Evolutionary conservation across 192 early-diverging fungal genomes (phyloP), one percentile per base, ranked within the genome.

Genomic region (Backusella liffmaniae): DNA sequence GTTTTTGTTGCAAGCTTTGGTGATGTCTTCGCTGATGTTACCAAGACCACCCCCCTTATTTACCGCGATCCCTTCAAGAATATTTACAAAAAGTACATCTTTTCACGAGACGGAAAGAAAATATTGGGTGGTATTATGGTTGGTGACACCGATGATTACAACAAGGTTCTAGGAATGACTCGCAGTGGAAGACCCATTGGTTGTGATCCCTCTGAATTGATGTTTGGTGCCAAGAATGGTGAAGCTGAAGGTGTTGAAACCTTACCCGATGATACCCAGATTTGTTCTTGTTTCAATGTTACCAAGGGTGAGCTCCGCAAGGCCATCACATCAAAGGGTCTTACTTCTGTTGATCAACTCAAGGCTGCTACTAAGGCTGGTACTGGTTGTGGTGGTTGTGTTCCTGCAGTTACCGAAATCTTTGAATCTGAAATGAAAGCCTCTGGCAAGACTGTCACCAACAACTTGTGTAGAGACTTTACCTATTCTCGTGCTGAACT

Each of bases 261-360:
- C 35, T 71, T 92, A n/a, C 84, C 86, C 39, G 89, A 93, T 59
- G 91, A 92, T 23, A 83, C 91, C 1, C 91, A 92, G 46, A 83
- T 92, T 42, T 92, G 91, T 76, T 93, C 91, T 35, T 92, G 91
- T 75, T 92, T 91, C 81, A 92, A 92, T 74, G 79, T 92, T 32
- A 86, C 87, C 49, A 92, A 92, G 77, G 88, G 85, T 29, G 80
- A 88, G 36, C 84, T 92, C 35, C 77, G 77, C 39, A 42, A 77
- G n/a, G 68, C 84, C n/a, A 72, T 92, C 87, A 15, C 89, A 88
- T 59, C 84, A 84, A 6, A 68, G 32, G 34, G 74, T 29, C 53
- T 73, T 32, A 26, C 29, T n/a, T 67, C 59, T 46, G 66, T 77
- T 32, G 69, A 76, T 16, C 75, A 76, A 16, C 49, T 76, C 13